These are phyloP conservation scores for Oryza meridionalis DNA, from an alignment of 176 grass and related monocot species.

Conservation along the genomic window DNA sequence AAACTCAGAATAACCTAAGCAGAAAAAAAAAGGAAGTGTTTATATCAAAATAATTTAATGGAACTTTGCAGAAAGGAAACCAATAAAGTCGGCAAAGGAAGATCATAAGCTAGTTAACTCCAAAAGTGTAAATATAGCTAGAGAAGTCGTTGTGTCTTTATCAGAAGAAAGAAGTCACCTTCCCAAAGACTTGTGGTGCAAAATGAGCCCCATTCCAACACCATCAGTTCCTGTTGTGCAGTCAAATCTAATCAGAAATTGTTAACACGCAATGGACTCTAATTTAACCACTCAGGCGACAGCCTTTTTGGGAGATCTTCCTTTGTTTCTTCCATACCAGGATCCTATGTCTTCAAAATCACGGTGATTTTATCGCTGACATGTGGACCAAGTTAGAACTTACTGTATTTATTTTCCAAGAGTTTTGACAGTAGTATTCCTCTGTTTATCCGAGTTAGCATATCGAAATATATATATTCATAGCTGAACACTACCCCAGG, in stretches of 20 bases:
- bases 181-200: constrained; percentile 95
- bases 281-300: no score
- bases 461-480: background rate
- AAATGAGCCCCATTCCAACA: constrained; percentile 78
- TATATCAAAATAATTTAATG: background rate
- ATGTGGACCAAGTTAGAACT: background rate
- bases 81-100: background rate
- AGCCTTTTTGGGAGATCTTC: background rate
- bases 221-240: constrained; percentile 72
- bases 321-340: background rate
- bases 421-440: background rate
- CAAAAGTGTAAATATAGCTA: background rate
- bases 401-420: background rate
- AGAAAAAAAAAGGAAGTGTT: background rate
- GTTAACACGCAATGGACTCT: background rate
- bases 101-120: background rate
- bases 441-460: background rate
- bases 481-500: background rate
- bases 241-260: background rate
- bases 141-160: background rate
- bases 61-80: background rate
- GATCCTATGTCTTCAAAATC: no score
- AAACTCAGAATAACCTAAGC: background rate
- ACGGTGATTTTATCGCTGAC: no score
- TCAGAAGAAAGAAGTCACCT: constrained; percentile 61